These are phyloP conservation scores for Hibiscus syriacus DNA, from an alignment of 345 rosid genomes.

Conservation along the genomic window DNA sequence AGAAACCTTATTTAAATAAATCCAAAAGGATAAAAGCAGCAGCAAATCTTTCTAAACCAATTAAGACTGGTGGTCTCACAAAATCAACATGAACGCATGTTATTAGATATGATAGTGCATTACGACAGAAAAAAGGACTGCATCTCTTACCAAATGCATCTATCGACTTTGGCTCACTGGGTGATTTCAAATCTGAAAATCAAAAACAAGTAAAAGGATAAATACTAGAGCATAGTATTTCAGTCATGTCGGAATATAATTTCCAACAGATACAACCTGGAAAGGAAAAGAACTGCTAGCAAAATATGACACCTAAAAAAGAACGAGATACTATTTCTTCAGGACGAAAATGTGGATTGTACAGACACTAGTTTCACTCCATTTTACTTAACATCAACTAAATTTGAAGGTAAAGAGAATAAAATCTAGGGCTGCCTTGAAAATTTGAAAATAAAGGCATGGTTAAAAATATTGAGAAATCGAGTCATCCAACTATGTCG, in stretches of 20 bases:
- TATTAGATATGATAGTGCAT: neutral
- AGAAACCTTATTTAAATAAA: neutral
- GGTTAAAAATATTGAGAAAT: neutral
- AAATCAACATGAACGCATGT: neutral
- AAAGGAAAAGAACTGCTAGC: too few relatives aligned
- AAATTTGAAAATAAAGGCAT: neutral
- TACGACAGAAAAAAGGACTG: neutral
- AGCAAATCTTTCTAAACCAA: neutral
- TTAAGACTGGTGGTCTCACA: neutral
- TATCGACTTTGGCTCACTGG: constrained; percentile 52
- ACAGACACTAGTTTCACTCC: neutral
- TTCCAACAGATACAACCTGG: neutral
- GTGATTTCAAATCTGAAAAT: constrained; percentile 54
- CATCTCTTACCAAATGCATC: constrained; percentile 70
- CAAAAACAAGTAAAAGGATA: neutral
- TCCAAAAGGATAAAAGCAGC: neutral
- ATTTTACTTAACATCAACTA: neutral
- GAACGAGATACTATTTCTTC: neutral
- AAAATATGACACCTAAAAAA: too few relatives aligned
- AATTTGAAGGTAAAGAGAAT: neutral
- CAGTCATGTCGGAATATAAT: neutral
- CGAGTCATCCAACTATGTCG: neutral
- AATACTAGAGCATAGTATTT: neutral
- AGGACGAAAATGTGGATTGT: neutral
- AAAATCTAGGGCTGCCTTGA: neutral